Evolutionary conservation across 257 asterid species (phyloP).

Genomic region (Penstemon barbatus): DNA sequence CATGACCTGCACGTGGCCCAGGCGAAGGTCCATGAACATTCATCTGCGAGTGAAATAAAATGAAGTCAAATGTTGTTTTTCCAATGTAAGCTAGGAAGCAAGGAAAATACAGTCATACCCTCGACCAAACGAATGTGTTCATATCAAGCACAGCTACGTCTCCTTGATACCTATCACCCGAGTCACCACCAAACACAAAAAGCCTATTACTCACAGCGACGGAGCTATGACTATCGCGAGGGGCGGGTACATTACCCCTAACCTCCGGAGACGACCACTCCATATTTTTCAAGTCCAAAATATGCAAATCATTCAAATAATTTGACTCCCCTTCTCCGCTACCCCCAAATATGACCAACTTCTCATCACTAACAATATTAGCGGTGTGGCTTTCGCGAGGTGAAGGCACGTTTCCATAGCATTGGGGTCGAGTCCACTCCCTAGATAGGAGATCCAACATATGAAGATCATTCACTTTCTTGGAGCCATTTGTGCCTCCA

Average conservation of each 20-base stretch:
- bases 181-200: conserved; percentile 83
- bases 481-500: conserved; percentile 86
- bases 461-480: conserved; percentile 80
- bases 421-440: conserved; percentile 76
- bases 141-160: conserved; percentile 71
- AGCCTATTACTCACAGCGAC: conserved; percentile 62
- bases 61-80: not conserved
- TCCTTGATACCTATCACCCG: conserved; percentile 82
- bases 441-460: conserved; percentile 60
- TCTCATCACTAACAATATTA: conserved; percentile 54
- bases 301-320: conserved; percentile 74
- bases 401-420: conserved; percentile 68
- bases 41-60: conserved; percentile 39
- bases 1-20: conserved; percentile 89
- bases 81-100: not conserved
- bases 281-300: conserved; percentile 74
- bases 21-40: conserved; percentile 61
- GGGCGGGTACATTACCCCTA: conserved; percentile 58
- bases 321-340: conserved; percentile 90
- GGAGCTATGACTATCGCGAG: conserved; percentile 84
- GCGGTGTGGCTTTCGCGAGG: conserved; percentile 92
- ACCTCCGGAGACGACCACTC: conserved; percentile 73
- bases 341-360: conserved; percentile 79
- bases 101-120: conserved; percentile 41
- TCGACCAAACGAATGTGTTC: conserved; percentile 67